Base-by-base conservation (phyloP, 208 protist species). In the Crithidia bombi region DNA sequence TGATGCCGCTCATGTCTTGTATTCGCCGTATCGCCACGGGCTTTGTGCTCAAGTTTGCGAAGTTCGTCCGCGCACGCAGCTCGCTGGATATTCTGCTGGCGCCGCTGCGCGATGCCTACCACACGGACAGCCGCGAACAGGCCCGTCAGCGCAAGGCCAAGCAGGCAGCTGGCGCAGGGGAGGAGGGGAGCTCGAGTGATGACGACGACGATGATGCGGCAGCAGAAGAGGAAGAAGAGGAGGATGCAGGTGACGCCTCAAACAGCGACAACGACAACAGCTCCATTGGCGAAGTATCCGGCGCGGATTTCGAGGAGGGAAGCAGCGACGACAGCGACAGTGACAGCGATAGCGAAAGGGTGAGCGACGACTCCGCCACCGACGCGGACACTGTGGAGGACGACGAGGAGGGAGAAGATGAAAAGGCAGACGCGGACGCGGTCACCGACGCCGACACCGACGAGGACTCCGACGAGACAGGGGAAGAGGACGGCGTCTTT, bases 1-100 rank as follows among this genome's bases (percentile, higher is more conserved):
- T 96, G 35, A 87, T 93, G 76, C 89, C 91, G 30, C 73, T 96
- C 36, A 86, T 94, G 87, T 85, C 81, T 15, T 93, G 79, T 41
- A 69, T 89, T 4, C 88, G 88, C 9, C 86, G 91, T 55, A 90
- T 93, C 57, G 84, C 86, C 5, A 91, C 79, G 44, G 85, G 89
- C 17, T 92, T 85, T 65, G 65, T 94, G 36, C 75, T 91, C 1
- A 81, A 84, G 43, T 94, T 93, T 63, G 82, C 91, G 12, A 80
- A 82, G 43, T 89, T 85, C 50, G 83, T 94, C 61, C 73, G 81
- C 10, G 82, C 63, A 23, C 83, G 79, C 50, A 56, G 49, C 46
- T 85, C 87, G 3, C 81, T 93, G 36, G 84, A 93, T 64, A 73
- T 93, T 17, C 28, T 94, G 14, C 78, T 94, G 30, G 81, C 82